Evolutionary conservation across 1,284 basidiomycete species (phyloP).

Genomic region (Cerioporus squamosus): DNA sequence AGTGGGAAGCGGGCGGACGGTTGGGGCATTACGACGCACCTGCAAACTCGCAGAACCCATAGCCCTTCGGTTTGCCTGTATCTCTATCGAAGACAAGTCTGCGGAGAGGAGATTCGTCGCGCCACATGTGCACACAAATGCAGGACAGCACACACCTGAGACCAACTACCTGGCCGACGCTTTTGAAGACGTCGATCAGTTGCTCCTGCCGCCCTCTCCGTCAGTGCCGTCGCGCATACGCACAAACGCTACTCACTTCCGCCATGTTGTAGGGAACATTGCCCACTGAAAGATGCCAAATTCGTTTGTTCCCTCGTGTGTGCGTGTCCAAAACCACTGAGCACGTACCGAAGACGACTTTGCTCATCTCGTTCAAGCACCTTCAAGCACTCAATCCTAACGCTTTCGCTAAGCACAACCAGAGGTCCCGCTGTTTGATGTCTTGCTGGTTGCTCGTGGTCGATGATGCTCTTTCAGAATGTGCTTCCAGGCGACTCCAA

Average conservation of each 20-base stretch:
- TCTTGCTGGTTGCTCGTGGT: too few species aligned
- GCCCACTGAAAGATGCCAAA: conserved; percentile 54
- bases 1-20: neutral
- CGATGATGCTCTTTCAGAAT: too few species aligned
- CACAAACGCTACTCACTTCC: conserved; percentile 50
- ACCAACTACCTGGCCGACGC: conserved; percentile 86
- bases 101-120: neutral
- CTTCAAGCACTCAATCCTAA: too few species aligned
- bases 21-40: conserved; percentile 59
- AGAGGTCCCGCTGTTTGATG: too few species aligned
- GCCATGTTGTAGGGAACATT: conserved; percentile 89
- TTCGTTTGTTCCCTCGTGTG: neutral
- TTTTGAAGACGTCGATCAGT: conserved; percentile 84
- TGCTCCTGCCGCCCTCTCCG: conserved; percentile 54
- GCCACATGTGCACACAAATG: conserved; percentile 36
- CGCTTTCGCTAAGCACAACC: too few species aligned
- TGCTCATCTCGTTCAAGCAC: conserved; percentile 47
- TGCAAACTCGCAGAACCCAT: conserved; percentile 96
- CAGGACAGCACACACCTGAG: conserved; percentile 60
- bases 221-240: neutral
- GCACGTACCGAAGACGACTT: conserved; percentile 53
- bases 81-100: conserved; percentile 94
- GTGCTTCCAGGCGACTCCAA: too few species aligned
- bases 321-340: neutral
- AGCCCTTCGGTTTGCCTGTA: conserved; percentile 95